Conservation (phyloP, 2,329 filamentous ascomycete species). For the Monosporascus sp. region DNA sequence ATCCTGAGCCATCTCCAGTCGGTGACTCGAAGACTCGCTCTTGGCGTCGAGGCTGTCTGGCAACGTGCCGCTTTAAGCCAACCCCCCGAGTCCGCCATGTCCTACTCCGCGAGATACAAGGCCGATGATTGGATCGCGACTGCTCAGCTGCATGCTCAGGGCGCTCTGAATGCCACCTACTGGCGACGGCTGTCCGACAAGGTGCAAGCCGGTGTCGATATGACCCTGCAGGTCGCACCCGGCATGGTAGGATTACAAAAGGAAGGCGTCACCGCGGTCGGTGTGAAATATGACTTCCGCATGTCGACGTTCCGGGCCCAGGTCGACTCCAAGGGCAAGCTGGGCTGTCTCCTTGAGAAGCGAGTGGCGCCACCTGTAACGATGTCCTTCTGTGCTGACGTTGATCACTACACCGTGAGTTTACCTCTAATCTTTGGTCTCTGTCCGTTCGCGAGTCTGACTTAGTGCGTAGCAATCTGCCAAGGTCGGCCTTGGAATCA, state of each 20-base stretch:
- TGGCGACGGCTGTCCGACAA: constrained; percentile 91
- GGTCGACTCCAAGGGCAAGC: constrained; percentile 89
- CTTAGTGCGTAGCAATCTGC: constrained; percentile 67
- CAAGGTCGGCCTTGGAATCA: constrained; percentile 91
- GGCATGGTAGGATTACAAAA: constrained; percentile 74
- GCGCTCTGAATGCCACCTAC: constrained; percentile 84
- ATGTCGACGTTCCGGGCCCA: constrained; percentile 94
- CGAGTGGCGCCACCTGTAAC: constrained; percentile 86
- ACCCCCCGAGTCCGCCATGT: constrained; percentile 84
- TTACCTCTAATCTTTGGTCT: not conserved
- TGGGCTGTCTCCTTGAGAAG: constrained; percentile 92
- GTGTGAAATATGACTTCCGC: constrained; percentile 97
- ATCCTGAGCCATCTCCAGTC: constrained; percentile 95
- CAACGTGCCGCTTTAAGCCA: constrained; percentile 79
- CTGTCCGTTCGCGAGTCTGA: not conserved
- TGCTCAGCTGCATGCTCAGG: constrained; percentile 82
- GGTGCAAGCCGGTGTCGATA: constrained; percentile 92
- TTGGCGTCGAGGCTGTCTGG: constrained; percentile 89
- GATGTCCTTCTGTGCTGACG: constrained; percentile 92
- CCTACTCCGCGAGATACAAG: constrained; percentile 90
- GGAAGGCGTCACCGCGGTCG: constrained; percentile 86
- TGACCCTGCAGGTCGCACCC: constrained; percentile 78
- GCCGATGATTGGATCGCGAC: constrained; percentile 87
- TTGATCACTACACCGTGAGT: constrained; percentile 91
- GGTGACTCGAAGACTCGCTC: constrained; percentile 76